Base-by-base conservation (phyloP, 768 basidiomycete species). In the Trametes meyenii region DNA sequence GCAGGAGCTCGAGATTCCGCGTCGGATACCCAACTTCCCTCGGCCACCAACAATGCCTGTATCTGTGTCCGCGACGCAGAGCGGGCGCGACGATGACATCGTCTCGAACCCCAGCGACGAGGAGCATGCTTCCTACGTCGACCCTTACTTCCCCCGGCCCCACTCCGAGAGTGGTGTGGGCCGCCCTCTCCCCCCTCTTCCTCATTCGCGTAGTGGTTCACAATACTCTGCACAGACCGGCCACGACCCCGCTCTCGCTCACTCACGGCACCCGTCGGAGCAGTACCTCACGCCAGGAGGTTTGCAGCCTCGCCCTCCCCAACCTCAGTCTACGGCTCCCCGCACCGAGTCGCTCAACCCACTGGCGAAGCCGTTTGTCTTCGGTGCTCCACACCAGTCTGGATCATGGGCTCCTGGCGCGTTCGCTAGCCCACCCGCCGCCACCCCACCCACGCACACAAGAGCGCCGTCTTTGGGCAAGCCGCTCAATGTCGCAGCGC, bases 101-200 rank as follows among this genome's bases (percentile, higher is more conserved):
- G 83, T 92, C 29, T 94, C 92, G 36, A 94, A 94, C 72, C 92
- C 92, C 1, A 92, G 90, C 66, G 92, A 94, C 62, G 92, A 94
- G 68, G 86, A 81, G 19, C 57, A 64, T 24, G 65, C 24, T 33
- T 60, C 55, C 12, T 58, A 55, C 17, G 48, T 53, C 19, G 53
- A 62, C 26, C 57, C 57, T 2, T 64, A 65, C 50, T 67, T 66
- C 57, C 59, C 81, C 8, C 76, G 78, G 1, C 78, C 80, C 5
- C 75, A 77, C 1, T 82, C 83, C 12, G 76, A 77, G 40, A 72
- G 74, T 43, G 75, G 76, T 29, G 71, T 75, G 38, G 75, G 76
- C 21, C 83, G 83, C 17, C 86, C 83, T 38, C 77, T 85, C 6
- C 85, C 85, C 14, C 81, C 82, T 23, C 74, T 85, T 12, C 85